Conservation (phyloP, 2,329 filamentous ascomycete species). For the Trichoderma koningii region DNA sequence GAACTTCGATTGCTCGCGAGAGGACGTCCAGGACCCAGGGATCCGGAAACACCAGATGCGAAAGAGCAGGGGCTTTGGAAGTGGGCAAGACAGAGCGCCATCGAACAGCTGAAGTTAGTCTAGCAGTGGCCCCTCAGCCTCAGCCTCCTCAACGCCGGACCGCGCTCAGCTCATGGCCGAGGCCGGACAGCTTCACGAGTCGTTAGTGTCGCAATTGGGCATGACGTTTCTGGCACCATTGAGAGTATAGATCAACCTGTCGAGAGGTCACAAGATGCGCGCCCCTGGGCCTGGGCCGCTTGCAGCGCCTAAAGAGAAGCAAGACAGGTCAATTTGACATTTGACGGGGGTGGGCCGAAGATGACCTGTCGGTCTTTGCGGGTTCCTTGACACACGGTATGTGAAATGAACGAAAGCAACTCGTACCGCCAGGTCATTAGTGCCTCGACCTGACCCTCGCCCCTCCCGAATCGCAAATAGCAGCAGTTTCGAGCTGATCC, state of each 20-base stretch:
- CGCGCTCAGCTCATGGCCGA: constrained; percentile 14
- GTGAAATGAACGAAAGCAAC: neutral
- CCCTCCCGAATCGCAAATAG: neutral
- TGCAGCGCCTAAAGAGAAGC: neutral
- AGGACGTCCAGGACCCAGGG: constrained; percentile 6
- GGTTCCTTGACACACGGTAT: neutral
- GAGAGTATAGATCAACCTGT: neutral
- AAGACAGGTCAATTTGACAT: constrained; percentile 11
- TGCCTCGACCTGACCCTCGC: neutral
- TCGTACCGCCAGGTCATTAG: neutral
- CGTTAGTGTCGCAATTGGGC: constrained; percentile 12
- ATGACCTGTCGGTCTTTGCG: constrained; percentile 6
- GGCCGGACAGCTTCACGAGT: constrained; percentile 6
- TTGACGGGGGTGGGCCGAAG: neutral
- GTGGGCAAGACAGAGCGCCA: constrained; percentile 14
- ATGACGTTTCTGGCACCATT: constrained; percentile 5
- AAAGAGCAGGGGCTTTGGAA: neutral
- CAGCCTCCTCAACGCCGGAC: constrained; percentile 22
- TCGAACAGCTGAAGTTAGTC: constrained; percentile 11
- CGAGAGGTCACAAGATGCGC: constrained; percentile 14
- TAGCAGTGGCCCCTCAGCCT: constrained; percentile 2
- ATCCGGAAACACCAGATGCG: constrained; percentile 16
- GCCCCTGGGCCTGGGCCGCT: constrained; percentile 8
- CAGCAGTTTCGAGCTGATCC: constrained; percentile 2
- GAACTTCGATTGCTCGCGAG: constrained; percentile 11